Base-by-base conservation (phyloP, 2,329 filamentous ascomycete genomes). In the Elsinoe australis region DNA sequence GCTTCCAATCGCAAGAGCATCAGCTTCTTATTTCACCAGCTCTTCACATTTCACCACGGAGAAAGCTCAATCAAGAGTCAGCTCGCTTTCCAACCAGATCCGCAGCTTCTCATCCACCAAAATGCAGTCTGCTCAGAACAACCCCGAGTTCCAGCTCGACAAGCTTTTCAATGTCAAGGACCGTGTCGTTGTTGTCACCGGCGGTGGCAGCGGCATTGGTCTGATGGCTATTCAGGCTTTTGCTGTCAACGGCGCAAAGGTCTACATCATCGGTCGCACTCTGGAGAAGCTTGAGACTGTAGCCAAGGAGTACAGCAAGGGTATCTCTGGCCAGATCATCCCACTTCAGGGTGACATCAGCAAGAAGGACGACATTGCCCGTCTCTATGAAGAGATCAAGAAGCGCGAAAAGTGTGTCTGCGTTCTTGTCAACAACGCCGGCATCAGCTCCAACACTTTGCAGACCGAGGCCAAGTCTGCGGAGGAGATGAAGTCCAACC, bases 241-340 rank as follows among this genome's bases (percentile, higher is more conserved):
- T 22, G 54, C 53, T 18, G 52, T 58, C 36, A 63, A 63, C 50
- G 61, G 61, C 2, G 62, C 61, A 22, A 72, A 72, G 56, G 69
- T 72, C 18, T 73, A 73, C 57, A 71, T 73, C 53, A 64, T 67
- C 15, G 70, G 71, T 32, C 64, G 70, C 17, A 71, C 67, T 7
- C 58, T 67, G 48, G 70, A 73, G 52, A 73, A 72, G 61, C 65
- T 73, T 5, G 66, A 72, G 12, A 64, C 59, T n/a, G 70, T 72
- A 5, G 68, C 60, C 8, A 62, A 70, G 52, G 62, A 59, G 10
- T 67, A 71, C 53, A 63, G 64, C 44, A 65, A 72, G 53, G 63
- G 64, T 41, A 68, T 71, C 46, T 49, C 64, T 3, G 70, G 70
- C 32, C 56, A 70, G 45, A 72, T 73, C 54, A 70, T 72, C 36